Base-by-base conservation (phyloP, 208 protist genomes). In the Herpetomonas muscarum region DNA sequence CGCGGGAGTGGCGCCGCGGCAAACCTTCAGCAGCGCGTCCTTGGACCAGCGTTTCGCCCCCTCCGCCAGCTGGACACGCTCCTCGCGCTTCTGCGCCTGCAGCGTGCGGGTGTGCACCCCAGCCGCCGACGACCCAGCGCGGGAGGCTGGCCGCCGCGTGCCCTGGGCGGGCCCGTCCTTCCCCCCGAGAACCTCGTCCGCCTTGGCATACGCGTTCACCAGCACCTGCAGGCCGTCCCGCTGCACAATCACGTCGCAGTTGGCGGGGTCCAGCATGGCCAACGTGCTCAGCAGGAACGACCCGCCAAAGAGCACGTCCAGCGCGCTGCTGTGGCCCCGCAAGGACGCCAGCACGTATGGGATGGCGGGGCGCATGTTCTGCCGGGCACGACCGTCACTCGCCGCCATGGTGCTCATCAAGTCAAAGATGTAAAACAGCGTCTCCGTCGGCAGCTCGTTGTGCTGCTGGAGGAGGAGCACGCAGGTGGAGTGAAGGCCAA, bases 391-490 rank as follows among this genome's bases (percentile, higher is more conserved):
- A 10, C 67, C 76, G 57, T 76, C 75, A 49, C 47, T 71, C 28
- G 81, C 76, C 25, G 76, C 52, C 36, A 94, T 55, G 12, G 87
- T 94, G 57, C 76, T 81, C 29, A 85, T 72, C 4, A 92, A 52
- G 50, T 90, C 87, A 50, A 90, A 87, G 15, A 85, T 56, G 64
- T 70, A 70, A 61, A 78, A 86, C 37, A 94, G 62, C 25, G 75
- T 87, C 28, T 78, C 73, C 3, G 56, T 37, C 9, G 71, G 59
- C 17, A 94, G 57, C 25, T 58, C 44, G 5, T 41, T 51, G 55
- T 78, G 63, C 13, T 69, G 56, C 42, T 79, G 81, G 32, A 94
- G 61, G 39, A 94, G 37, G 7, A 88, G 21, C 25, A 90, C 60
- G 59, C 81, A 92, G 22, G 60, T 71, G 31, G 70, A 55, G 17